phyloP scores from a whole-genome alignment of 2,329 filamentous ascomycete genomes.

The Scolecobasidium constrictum region DNA sequence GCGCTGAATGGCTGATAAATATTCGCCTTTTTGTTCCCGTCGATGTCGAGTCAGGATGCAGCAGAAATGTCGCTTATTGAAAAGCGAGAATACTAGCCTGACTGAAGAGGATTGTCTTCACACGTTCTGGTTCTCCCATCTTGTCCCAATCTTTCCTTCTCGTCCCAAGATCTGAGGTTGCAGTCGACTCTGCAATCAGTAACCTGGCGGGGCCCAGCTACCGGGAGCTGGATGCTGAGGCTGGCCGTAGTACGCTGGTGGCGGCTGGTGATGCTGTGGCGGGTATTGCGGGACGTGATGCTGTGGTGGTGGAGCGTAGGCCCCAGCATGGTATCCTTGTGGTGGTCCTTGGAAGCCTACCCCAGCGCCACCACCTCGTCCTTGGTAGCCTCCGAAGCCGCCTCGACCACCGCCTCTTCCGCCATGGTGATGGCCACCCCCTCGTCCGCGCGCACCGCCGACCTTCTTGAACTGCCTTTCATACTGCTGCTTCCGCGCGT shows the following conservation, averaged over 20 bases:
- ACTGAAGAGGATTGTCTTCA: not conserved
- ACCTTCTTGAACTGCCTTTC: conserved; percentile 6
- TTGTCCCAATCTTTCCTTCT: too few species aligned
- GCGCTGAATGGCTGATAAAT: too few species aligned
- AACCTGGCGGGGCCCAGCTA: too few species aligned
- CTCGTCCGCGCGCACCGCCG: not conserved
- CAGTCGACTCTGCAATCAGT: too few species aligned
- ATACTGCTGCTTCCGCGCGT: conserved; percentile 5
- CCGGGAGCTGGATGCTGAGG: not conserved
- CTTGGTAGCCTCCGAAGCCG: conserved; percentile 1
- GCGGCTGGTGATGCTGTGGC: not conserved
- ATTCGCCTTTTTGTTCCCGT: too few species aligned
- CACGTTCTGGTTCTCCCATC: not conserved
- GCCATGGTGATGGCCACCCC: not conserved
- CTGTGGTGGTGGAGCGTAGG: not conserved
- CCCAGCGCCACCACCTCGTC: not conserved
- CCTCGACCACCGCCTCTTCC: not conserved
- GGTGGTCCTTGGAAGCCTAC: not conserved
- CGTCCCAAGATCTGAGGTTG: too few species aligned
- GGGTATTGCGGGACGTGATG: too few species aligned
- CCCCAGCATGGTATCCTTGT: not conserved
- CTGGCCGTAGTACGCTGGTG: not conserved
- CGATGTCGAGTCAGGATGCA: not conserved
- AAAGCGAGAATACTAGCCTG: not conserved
- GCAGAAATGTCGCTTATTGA: not conserved